Base-by-base conservation (phyloP, 306 rosid genomes). In the Dalbergia oliveri region DNA sequence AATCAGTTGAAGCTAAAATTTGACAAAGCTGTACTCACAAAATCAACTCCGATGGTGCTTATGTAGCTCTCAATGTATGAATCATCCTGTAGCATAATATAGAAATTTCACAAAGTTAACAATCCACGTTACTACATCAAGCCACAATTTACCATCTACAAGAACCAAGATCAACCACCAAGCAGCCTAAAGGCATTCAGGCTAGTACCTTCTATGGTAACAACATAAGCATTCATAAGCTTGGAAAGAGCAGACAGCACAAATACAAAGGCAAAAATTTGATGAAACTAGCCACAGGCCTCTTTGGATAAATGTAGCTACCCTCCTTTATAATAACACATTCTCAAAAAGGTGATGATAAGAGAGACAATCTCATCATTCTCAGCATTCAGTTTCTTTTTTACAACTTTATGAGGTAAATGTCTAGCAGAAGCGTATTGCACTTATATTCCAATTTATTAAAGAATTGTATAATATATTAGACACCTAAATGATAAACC, bases 21-120 rank as follows among this genome's bases (percentile, higher is more conserved):
- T 61, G n/a, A 44, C 59, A 45, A 31, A 54, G 72, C 63, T 63
- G 69, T 68, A 79, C 98, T 91, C 83, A 92, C 98, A 86, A 94
- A 94, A 86, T 94, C 98, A 85, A 92, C 98, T 68, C 98, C 98
- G 50, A 94, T 94, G 69, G 98, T 94, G 89, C 98, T 94, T 70
- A 94, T 94, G 90, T 94, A 94, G 92, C 97, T 94, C 16, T 94
- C 98, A 56, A 94, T 79, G 83, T 94, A 94, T 1, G 98, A 94
- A 83, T 94, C 97, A 79, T 94, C 98, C 98, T 94, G 86, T 44
- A 86, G 37, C 59, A 78, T 34, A 77, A 35, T 4, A 49, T 12
- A 49, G 50, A 69, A 62, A 59, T 47, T 45, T 57, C 16, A 50
- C 6, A 9, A 57, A 18, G 65, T 66, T 77, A 43, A 12, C 6